These are phyloP conservation scores for Mycosphaerelloides madeirae DNA, from an alignment of 2,329 filamentous ascomycete species.

Conservation along the genomic window DNA sequence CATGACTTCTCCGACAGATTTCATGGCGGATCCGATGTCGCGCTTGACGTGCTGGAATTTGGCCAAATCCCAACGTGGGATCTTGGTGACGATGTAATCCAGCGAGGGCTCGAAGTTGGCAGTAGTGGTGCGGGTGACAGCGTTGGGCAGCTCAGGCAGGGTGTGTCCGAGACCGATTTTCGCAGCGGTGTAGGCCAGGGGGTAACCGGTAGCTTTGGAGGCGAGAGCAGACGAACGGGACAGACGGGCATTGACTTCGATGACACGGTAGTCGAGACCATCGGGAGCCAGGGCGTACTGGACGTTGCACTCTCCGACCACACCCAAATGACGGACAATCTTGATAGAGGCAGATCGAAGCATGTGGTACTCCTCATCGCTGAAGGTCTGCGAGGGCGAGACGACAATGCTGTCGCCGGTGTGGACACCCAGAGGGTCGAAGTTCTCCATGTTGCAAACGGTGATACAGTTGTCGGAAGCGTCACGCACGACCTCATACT, in stretches of 20 bases:
- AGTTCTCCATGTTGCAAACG: conserved; percentile 99
- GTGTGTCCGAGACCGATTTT: conserved; percentile 97
- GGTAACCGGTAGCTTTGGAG: conserved; percentile 97
- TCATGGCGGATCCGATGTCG: conserved; percentile 97
- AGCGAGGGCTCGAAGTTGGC: conserved; percentile 97
- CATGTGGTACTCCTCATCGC: conserved; percentile 99
- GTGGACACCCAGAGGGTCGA: conserved; percentile 94
- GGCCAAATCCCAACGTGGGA: conserved; percentile 94
- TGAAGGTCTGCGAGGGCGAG: conserved; percentile 91
- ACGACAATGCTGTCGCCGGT: conserved; percentile 99
- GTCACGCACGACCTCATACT: conserved; percentile 97
- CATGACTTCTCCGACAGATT: conserved; percentile 99
- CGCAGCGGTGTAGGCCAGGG: conserved; percentile 91
- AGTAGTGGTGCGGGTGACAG: conserved; percentile 96
- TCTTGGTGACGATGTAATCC: conserved; percentile 98
- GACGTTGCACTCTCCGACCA: conserved; percentile 97
- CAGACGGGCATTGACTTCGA: conserved; percentile 97
- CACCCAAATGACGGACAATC: conserved; percentile 93
- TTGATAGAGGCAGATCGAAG: conserved; percentile 95
- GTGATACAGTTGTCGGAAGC: conserved; percentile 98
- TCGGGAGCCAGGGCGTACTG: conserved; percentile 96
- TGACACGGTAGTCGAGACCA: conserved; percentile 95
- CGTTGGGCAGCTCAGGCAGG: conserved; percentile 91
- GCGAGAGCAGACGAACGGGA: conserved; percentile 95
- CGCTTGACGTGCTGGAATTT: conserved; percentile 99